phyloP scores from a whole-genome alignment of 2,329 filamentous ascomycete species.

The Hortaea werneckii region DNA sequence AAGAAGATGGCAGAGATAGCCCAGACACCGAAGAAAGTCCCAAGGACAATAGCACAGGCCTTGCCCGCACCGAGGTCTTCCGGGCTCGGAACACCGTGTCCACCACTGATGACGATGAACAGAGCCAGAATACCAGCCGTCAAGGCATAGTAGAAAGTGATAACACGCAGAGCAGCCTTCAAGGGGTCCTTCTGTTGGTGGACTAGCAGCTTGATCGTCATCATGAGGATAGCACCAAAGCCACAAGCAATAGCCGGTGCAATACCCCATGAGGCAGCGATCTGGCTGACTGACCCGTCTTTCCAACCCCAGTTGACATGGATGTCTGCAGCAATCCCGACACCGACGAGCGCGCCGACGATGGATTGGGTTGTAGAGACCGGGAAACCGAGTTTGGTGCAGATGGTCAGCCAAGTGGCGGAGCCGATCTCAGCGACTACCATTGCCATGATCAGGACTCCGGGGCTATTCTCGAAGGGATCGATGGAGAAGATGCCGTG shows the following conservation, averaged over 20 bases:
- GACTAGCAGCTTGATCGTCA: slow-evolving; percentile 36
- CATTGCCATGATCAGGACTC: slow-evolving; percentile 42
- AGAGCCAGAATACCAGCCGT: slow-evolving; percentile 40
- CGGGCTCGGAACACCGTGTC: slow-evolving; percentile 4
- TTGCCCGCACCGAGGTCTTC: slow-evolving; percentile 23
- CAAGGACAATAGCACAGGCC: slow-evolving; percentile 45
- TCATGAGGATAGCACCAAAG: slow-evolving; percentile 40
- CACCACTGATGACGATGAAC: slow-evolving; percentile 42
- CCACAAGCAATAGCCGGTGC: slow-evolving; percentile 35
- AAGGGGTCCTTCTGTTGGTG: slow-evolving; percentile 38
- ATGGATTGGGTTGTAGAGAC: slow-evolving; percentile 52
- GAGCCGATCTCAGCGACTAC: slow-evolving; percentile 28
- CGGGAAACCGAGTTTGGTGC: slow-evolving; percentile 41
- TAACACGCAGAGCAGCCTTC: slow-evolving; percentile 37
- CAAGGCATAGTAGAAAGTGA: slow-evolving; percentile 38
- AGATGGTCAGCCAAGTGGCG: slow-evolving; percentile 43
- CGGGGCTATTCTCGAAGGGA: slow-evolving; percentile 37
- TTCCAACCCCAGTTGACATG: slow-evolving; percentile 28
- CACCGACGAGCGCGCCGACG: slow-evolving; percentile 36
- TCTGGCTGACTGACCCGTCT: slow-evolving; percentile 27
- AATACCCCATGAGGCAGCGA: slow-evolving; percentile 22
- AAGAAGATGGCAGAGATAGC: slow-evolving; percentile 44
- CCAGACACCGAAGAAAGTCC: slow-evolving; percentile 40
- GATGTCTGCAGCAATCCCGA: slow-evolving; percentile 26
- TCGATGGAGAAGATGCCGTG: slow-evolving; percentile 45